Base-by-base conservation (phyloP, 768 basidiomycete genomes). In the Naganishia vaughanmartiniae region DNA sequence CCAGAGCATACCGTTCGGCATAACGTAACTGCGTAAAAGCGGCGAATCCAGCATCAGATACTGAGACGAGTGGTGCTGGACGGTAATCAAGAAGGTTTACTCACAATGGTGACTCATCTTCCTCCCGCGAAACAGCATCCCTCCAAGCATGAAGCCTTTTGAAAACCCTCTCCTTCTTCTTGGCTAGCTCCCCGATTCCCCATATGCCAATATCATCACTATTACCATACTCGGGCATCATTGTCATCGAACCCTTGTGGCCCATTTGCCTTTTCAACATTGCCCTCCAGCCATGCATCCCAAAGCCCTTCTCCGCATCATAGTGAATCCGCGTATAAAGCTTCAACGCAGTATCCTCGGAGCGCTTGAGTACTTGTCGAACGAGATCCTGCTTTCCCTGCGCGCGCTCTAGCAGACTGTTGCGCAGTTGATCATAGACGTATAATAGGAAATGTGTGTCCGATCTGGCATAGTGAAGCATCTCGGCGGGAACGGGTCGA, bases 361-460 rank as follows among this genome's bases (percentile, higher is more conserved):
- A 94, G 54, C 89, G 86, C 12, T 83, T 73, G n/a, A 95, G 83
- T 0, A 89, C 89, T 65, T 87, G 84, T 14, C 84, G 84, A 21
- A 93, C 81, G 4, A 89, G 82, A 12, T 81, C 76, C 56, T 85
- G 82, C 67, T 88, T 63, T 15, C 70, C 74, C 7, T 71, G 55
- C 5, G 76, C 76, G 56, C 74, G 73, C 28, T 75, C 76, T n/a
- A 94, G 83, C 14, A 96, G 89, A 0, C 89, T 89, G 77, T 91
- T 90, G 15, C 93, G 90, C 6, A 98, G 86, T 74, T 88, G 87
- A 82, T 97, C 93, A 80, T 93, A 97, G 76, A 97, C 88, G 82
- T 87, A 92, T 33, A 99, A 84, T 1, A 99, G 86, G 83, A 90
- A 98, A 80, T 98, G 96, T 0, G 95, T 99, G 80, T 99, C 96